Conservation (phyloP, 768 basidiomycete species). For the Hortiboletus campestris region DNA sequence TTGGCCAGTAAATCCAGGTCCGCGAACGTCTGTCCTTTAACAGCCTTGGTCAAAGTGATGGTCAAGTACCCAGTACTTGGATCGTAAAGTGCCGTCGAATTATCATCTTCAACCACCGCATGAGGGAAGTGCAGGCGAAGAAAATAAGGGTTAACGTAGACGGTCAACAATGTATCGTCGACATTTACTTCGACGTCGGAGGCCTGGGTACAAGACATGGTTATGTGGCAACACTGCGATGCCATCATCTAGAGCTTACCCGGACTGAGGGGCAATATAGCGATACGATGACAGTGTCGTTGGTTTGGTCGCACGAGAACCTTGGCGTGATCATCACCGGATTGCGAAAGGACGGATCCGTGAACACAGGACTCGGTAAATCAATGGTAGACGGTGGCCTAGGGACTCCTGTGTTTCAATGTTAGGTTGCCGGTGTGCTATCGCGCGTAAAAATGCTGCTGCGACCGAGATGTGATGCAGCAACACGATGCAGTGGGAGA, state of each 20-base stretch:
- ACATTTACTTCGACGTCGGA: constrained; percentile 79
- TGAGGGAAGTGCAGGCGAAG: constrained; percentile 76
- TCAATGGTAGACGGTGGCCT: background rate
- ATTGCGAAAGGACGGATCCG: background rate
- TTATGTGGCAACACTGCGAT: constrained; percentile 14
- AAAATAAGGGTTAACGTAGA: constrained; percentile 84
- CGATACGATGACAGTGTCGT: constrained; percentile 50
- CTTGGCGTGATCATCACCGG: constrained; percentile 71
- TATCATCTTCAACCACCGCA: constrained; percentile 59
- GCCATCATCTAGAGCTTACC: constrained; percentile 37
- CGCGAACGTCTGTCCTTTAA: constrained; percentile 62
- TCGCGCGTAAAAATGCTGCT: background rate
- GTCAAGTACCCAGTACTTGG: constrained; percentile 75
- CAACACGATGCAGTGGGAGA: background rate
- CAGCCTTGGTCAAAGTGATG: constrained; percentile 68
- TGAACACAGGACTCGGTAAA: background rate
- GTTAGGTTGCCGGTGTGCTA: background rate
- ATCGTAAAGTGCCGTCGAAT: constrained; percentile 71
- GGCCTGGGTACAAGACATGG: constrained; percentile 47
- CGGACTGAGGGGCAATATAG: constrained; percentile 74
- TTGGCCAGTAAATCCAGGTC: constrained; percentile 80
- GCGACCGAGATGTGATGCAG: background rate
- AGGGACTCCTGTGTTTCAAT: background rate
- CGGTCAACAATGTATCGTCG: constrained; percentile 63
- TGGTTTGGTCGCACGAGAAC: constrained; percentile 68